Evolutionary conservation across 2,329 filamentous ascomycete species (phyloP).

Genomic region (Talaromyces amestolkiae): DNA sequence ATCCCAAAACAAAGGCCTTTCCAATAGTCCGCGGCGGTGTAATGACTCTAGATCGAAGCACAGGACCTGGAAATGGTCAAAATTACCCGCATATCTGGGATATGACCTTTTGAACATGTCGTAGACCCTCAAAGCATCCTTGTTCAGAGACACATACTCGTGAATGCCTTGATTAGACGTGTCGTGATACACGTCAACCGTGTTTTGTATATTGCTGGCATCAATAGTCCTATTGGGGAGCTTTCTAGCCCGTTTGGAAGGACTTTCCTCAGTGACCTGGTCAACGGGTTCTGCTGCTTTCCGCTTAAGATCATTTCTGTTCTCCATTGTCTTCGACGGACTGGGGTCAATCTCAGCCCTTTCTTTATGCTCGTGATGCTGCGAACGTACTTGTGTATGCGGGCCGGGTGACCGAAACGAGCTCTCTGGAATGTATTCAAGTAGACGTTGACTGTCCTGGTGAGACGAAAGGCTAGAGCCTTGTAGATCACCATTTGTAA

Average conservation of each 20-base stretch:
- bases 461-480: conserved; percentile 15
- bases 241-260: conserved; percentile 5
- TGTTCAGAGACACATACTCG: background rate
- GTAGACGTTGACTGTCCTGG: conserved; percentile 13
- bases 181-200: background rate
- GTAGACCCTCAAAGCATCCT: conserved; percentile 31
- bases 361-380: background rate
- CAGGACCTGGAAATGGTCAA: conserved; percentile 39
- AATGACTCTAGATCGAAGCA: conserved; percentile 38
- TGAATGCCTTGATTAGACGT: conserved; percentile 24
- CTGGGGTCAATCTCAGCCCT: background rate
- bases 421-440: conserved; percentile 16
- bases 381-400: conserved; percentile 11
- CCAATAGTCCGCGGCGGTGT: conserved; percentile 29
- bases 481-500: background rate
- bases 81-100: conserved; percentile 38
- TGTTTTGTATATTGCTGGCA: background rate
- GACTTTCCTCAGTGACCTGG: background rate
- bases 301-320: conserved; percentile 3
- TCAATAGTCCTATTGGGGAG: background rate
- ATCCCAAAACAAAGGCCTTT: conserved; percentile 43
- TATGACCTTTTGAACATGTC: conserved; percentile 41
- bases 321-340: background rate
- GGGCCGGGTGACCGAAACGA: conserved; percentile 7
- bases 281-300: conserved; percentile 1